Conservation (phyloP, 352 stramenopile species). For the Phytophthora brassicae region DNA sequence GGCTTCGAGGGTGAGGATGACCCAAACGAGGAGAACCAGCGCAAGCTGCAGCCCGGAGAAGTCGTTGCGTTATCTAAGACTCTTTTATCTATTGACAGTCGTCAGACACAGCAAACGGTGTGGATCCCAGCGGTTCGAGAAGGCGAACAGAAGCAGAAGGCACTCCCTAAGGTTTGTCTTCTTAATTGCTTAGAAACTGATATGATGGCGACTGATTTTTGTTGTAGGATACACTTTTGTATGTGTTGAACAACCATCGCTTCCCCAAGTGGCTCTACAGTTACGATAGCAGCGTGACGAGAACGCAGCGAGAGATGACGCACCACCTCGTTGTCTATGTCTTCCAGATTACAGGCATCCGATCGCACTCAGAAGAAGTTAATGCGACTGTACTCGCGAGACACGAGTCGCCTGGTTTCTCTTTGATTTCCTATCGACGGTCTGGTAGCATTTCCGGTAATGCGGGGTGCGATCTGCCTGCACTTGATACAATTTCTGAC, state of each 20-base stretch:
- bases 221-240: constrained; percentile 33
- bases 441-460: constrained; percentile 4
- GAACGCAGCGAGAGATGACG: constrained; percentile 43
- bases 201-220: background rate
- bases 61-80: constrained; percentile 8
- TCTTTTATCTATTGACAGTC: background rate
- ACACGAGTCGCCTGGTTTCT: constrained; percentile 34
- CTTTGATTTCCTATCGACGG: constrained; percentile 42
- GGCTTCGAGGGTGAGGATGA: background rate
- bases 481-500: background rate
- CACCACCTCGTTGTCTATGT: constrained; percentile 40
- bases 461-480: background rate
- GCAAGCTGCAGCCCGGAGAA: constrained; percentile 24
- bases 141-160: constrained; percentile 27
- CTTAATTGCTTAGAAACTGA: background rate
- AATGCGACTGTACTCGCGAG: constrained; percentile 26
- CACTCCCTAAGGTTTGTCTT: constrained; percentile 19
- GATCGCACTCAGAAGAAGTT: background rate
- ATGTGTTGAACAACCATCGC: constrained; percentile 39
- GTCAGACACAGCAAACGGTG: constrained; percentile 7
- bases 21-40: background rate
- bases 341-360: constrained; percentile 8
- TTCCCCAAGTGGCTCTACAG: constrained; percentile 52
- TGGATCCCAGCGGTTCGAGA: constrained; percentile 40
- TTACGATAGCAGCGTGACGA: constrained; percentile 48